Conservation (phyloP, 2,329 filamentous ascomycete species). For the Dactylonectria estremocensis region DNA sequence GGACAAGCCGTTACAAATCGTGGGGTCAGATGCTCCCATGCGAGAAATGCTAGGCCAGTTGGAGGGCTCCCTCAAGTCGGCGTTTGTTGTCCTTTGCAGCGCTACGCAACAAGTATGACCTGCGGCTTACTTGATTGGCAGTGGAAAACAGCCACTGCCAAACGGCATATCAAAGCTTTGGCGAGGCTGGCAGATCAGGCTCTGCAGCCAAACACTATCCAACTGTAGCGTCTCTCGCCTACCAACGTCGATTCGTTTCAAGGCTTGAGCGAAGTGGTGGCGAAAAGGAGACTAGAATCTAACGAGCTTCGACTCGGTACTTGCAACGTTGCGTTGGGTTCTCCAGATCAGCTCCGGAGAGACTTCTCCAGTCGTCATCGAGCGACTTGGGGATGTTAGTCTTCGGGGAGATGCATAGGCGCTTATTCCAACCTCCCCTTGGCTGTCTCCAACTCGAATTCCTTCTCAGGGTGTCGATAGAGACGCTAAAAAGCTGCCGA, state of each 20-base stretch:
- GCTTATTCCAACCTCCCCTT: slow-evolving; percentile 22
- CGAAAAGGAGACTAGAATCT: background rate
- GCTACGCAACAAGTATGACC: slow-evolving; percentile 20
- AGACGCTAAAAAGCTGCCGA: slow-evolving; percentile 11
- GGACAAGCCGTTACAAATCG: slow-evolving; percentile 29
- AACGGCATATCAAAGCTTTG: background rate
- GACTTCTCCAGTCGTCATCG: background rate
- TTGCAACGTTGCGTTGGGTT: background rate
- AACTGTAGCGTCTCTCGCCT: background rate
- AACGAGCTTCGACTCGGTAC: background rate
- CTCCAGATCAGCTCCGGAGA: background rate
- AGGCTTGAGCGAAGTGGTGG: background rate
- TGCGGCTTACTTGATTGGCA: background rate
- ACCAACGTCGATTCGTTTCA: background rate
- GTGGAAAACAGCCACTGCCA: too few relatives aligned
- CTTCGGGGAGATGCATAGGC: slow-evolving; percentile 9
- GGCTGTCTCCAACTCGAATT: slow-evolving; percentile 25
- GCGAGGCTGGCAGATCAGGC: background rate
- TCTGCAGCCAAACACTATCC: background rate
- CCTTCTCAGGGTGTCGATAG: background rate
- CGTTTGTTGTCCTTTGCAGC: slow-evolving; percentile 23
- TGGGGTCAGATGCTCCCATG: slow-evolving; percentile 27
- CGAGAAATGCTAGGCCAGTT: slow-evolving; percentile 26
- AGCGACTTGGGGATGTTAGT: background rate
- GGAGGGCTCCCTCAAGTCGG: slow-evolving; percentile 20